Evolutionary conservation across 148 eudicot species (phyloP).

Genomic region (Camellia sinensis): DNA sequence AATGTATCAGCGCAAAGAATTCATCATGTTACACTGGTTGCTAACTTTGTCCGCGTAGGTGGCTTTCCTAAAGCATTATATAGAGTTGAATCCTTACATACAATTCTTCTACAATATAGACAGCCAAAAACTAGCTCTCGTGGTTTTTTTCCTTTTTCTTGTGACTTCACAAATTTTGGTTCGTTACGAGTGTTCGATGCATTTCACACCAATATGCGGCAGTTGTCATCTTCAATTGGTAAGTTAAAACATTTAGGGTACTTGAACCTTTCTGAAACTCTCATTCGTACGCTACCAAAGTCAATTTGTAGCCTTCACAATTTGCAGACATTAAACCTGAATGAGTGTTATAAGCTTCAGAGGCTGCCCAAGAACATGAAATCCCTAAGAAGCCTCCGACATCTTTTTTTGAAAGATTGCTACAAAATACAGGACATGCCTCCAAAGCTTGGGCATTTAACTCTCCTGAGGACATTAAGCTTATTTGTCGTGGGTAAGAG

Average conservation of each 20-base stretch:
- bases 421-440: background rate
- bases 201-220: background rate
- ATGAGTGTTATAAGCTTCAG: background rate
- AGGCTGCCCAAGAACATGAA: background rate
- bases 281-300: background rate
- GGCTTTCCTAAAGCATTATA: background rate
- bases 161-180: background rate
- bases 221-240: background rate
- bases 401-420: background rate
- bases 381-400: background rate
- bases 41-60: background rate
- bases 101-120: background rate
- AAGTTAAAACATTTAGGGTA: background rate
- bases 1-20: background rate
- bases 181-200: background rate
- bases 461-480: too few species aligned
- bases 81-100: background rate
- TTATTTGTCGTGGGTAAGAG: background rate
- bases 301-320: background rate
- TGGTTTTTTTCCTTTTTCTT: background rate
- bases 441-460: background rate
- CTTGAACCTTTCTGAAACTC: background rate
- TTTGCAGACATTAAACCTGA: background rate
- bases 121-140: fast-evolving
- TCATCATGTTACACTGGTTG: background rate